Base-by-base conservation (phyloP, 2,329 filamentous ascomycete species). In the Cladosporium halotolerans region DNA sequence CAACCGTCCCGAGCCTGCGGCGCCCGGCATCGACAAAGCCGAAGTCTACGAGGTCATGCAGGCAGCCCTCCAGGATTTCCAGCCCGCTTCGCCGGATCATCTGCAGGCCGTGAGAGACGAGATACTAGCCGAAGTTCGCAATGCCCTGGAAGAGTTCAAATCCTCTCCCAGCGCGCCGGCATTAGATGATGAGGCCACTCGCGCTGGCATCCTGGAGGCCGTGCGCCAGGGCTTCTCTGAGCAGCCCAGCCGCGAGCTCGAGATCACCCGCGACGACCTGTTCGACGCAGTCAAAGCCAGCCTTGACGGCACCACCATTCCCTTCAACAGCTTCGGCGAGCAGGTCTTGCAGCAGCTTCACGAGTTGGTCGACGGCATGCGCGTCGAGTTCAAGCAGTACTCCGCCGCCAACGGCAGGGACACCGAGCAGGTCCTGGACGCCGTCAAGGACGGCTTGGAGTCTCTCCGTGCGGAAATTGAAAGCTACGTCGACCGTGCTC, bases 361-460 rank as follows among this genome's bases (percentile, higher is more conserved):
- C 52, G 75, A 78, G 31, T 70, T 85, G 34, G 71, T 85, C 19
- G 76, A 82, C 36, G 77, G 77, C 39, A 83, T 85, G 75, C 81
- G 80, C 54, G 73, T 73, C 4, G 81, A 85, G 60, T 82, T 86
- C 67, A 90, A 91, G 67, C 82, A 92, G 62, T 92, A 89, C 60
- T 85, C 89, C 16, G 82, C 87, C 3, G 85, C 86, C 57, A 88
- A 84, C 61, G 88, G 86, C 39, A 80, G 84, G 54, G 89, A 93
- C 66, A 92, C 89, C 0, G 90, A 96, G 68, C 89, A 96, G 67
- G 84, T 95, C 10, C 76, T 96, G 4, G 88, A 93, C 67, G 88
- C 89, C 1, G 85, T 95, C 41, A 92, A 89, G 61, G 89, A 95
- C 65, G 90, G 90, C 0, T 78, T 96, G 11, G 89, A 95, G 60